phyloP scores from a whole-genome alignment of 495 filamentous ascomycete genomes.

The Penicillium arizonense region DNA sequence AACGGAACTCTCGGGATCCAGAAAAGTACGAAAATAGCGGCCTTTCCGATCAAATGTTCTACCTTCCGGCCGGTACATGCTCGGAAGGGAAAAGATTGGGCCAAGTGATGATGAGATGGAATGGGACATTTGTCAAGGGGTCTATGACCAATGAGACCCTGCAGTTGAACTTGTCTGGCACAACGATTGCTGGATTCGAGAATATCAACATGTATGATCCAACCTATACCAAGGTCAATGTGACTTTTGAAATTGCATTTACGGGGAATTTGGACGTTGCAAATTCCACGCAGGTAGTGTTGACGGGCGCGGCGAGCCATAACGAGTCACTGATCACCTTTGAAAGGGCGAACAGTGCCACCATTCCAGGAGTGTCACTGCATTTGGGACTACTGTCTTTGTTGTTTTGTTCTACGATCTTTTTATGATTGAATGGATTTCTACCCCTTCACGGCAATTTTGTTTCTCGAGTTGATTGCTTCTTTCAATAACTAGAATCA shows the following conservation, averaged over 20 bases:
- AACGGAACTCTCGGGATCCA: background rate
- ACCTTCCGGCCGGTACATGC: background rate
- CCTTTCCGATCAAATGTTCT: background rate
- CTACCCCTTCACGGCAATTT: no score
- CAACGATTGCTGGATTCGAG: background rate
- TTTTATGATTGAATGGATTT: no score
- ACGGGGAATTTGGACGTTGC: background rate
- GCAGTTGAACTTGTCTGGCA: conserved; percentile 1
- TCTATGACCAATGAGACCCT: conserved; percentile 7
- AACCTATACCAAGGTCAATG: background rate
- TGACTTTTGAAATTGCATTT: conserved; percentile 1
- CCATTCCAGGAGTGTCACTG: background rate
- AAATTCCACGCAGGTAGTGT: conserved; percentile 1
- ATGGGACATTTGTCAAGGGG: background rate
- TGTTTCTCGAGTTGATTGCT: no score
- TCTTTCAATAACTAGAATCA: no score
- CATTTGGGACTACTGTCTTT: background rate
- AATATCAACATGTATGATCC: background rate
- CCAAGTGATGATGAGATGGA: background rate
- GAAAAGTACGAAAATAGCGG: background rate
- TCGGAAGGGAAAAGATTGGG: background rate
- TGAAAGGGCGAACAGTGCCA: background rate
- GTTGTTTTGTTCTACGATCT: background rate
- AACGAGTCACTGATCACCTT: background rate
- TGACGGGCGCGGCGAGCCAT: background rate